A percentile compares a stretch with the other conserved stretches of the same genome.
phyloP scores from a whole-genome alignment of 2,329 filamentous ascomycete genomes.

The Hymenoscyphus linearis region DNA sequence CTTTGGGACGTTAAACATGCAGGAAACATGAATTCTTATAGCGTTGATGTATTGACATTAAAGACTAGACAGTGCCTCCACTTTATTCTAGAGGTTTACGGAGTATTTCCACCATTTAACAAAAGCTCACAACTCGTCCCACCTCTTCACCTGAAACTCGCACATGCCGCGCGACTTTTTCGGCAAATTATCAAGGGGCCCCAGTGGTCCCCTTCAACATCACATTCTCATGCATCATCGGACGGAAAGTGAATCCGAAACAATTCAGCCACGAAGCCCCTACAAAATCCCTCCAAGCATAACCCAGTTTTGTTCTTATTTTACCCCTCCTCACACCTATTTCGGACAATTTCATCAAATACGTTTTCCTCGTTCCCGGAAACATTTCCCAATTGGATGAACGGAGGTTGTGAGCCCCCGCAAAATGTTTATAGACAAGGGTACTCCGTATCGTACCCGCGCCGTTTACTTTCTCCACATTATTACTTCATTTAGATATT shows the following conservation, averaged over 20 bases:
- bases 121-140: too few species aligned
- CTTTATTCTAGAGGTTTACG: too few species aligned
- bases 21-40: too few species aligned
- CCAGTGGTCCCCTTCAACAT: neutral
- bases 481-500: neutral
- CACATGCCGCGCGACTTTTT: too few species aligned
- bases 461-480: neutral
- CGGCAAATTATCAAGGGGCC: neutral
- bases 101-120: too few species aligned
- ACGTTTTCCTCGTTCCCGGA: neutral
- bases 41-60: too few species aligned
- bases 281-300: neutral
- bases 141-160: too few species aligned
- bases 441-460: neutral
- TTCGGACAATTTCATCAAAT: neutral
- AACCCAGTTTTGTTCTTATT: neutral
- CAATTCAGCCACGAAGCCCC: neutral
- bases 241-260: conserved; percentile 1
- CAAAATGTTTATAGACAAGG: neutral
- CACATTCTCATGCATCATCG: neutral
- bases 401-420: neutral
- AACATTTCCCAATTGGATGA: neutral
- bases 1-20: too few species aligned
- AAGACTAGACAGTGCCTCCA: too few species aligned
- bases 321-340: neutral